These are phyloP conservation scores for Diutina ranongensis DNA, from an alignment of 1,139 yeast species.

Conservation along the genomic window DNA sequence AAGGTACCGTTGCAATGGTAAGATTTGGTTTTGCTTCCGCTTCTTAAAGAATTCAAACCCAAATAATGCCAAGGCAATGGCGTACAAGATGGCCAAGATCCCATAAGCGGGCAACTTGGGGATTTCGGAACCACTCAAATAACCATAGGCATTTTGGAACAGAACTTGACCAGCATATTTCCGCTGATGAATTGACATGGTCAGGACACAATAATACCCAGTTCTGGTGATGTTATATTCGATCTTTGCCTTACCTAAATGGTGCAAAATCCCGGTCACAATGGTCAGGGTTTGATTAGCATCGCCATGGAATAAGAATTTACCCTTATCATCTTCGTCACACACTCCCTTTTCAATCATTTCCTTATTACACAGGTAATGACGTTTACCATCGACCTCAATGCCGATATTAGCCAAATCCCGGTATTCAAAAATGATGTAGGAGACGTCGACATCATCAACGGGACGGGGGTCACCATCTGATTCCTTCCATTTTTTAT, in stretches of 20 bases:
- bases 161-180: slow-evolving; percentile 53
- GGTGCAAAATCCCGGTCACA: slow-evolving; percentile 41
- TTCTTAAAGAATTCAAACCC: slow-evolving; percentile 80
- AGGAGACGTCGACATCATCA: slow-evolving; percentile 37
- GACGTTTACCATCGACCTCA: slow-evolving; percentile 15
- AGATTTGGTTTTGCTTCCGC: slow-evolving; percentile 61
- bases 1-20: slow-evolving; percentile 85
- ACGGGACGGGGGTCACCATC: slow-evolving; percentile 13
- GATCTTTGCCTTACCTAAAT: slow-evolving; percentile 48
- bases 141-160: slow-evolving; percentile 87
- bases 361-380: slow-evolving; percentile 1
- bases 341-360: neutral
- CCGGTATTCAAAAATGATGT: slow-evolving; percentile 73
- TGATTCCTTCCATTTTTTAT: slow-evolving; percentile 20
- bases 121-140: slow-evolving; percentile 78
- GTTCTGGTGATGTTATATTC: slow-evolving; percentile 59
- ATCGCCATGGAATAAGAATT: neutral
- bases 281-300: slow-evolving; percentile 22
- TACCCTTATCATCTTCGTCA: neutral
- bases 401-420: slow-evolving; percentile 65
- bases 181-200: slow-evolving; percentile 32
- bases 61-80: slow-evolving; percentile 69
- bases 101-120: slow-evolving; percentile 90
- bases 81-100: slow-evolving; percentile 71
- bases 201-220: slow-evolving; percentile 87